Conservation (phyloP, 768 basidiomycete species). For the Termitomyces sp. region DNA sequence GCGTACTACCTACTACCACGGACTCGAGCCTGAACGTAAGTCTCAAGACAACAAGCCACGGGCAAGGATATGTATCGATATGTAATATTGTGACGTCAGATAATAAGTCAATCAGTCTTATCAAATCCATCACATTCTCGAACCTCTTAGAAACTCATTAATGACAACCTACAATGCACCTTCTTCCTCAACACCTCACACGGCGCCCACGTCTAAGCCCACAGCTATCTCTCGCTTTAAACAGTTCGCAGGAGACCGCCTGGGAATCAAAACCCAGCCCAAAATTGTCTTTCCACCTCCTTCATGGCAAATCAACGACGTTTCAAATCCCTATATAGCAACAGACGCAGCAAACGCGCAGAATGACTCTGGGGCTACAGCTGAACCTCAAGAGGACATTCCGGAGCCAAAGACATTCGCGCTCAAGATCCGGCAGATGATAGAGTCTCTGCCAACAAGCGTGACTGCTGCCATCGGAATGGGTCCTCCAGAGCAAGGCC, state of each 20-base stretch:
- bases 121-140: neutral
- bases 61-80: too few relatives aligned
- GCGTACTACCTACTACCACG: too few relatives aligned
- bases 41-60: too few relatives aligned
- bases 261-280: conserved; percentile 15
- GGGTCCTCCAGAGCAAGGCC: conserved; percentile 7
- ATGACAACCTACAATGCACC: neutral
- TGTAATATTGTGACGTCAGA: too few relatives aligned
- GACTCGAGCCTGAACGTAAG: too few relatives aligned
- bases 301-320: conserved; percentile 40
- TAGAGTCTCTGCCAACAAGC: conserved; percentile 30
- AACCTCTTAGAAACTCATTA: neutral
- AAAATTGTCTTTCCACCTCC: conserved; percentile 38
- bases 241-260: conserved; percentile 24
- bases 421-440: conserved; percentile 27
- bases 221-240: conserved; percentile 31
- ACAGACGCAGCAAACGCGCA: conserved; percentile 2
- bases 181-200: neutral
- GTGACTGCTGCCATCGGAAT: conserved; percentile 13
- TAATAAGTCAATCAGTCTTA: too few relatives aligned
- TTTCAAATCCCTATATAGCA: conserved; percentile 6
- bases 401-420: conserved; percentile 34
- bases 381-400: conserved; percentile 11
- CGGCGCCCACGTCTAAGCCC: conserved; percentile 28
- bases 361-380: neutral